Base-by-base conservation (phyloP, 768 basidiomycete species). In the Lactarius sp. region DNA sequence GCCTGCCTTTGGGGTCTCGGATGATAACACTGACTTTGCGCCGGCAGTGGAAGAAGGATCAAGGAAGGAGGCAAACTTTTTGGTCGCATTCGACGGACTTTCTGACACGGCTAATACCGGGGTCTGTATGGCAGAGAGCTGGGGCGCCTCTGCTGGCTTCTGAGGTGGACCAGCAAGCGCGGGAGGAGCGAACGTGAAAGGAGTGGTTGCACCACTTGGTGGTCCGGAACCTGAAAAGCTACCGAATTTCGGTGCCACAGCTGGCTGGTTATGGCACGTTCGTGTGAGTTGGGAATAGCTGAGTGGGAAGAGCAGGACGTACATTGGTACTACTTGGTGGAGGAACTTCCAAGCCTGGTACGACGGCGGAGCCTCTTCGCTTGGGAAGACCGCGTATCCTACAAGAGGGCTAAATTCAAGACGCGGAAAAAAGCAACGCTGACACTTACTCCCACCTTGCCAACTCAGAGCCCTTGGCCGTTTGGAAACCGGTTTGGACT, bases 311-410 rank as follows among this genome's bases (percentile, higher is more conserved):
- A 68, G 65, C 60, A 69, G 54, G 58, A 71, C 66, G 59, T 70
- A 72, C 72, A 77, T 16, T 67, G 67, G 46, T 67, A 70, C 56
- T 70, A 63, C 60, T 67, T 64, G 60, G 69, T 31, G 50, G 64
- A 46, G 71, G 67, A 39, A 64, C 55, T 46, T 4, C 47, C 10
- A 9, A 0, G 47, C 59, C 62, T 49, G 70, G 69, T 18, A 44
- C 34, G 34, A 57, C 68, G 12, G 68, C 51, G 18, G 69, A 77
- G 68, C 39, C 61, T 31, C 52, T 52, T 46, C 81, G 79, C 67
- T 83, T 86, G 0, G 89, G 89, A 33, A 91, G 74, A 31, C 74
- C 82, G 56, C 81, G 81, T 72, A 91, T 90, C 70, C 89, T 91
- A 57, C 16, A 36, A 52, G 42, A 13, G 20, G 7, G 16, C 31